A percentile compares a stretch with the other conserved stretches of the same genome.
These are phyloP conservation scores for Coelastrella sp. DNA, from an alignment of 139 green algal species.

Conservation along the genomic window DNA sequence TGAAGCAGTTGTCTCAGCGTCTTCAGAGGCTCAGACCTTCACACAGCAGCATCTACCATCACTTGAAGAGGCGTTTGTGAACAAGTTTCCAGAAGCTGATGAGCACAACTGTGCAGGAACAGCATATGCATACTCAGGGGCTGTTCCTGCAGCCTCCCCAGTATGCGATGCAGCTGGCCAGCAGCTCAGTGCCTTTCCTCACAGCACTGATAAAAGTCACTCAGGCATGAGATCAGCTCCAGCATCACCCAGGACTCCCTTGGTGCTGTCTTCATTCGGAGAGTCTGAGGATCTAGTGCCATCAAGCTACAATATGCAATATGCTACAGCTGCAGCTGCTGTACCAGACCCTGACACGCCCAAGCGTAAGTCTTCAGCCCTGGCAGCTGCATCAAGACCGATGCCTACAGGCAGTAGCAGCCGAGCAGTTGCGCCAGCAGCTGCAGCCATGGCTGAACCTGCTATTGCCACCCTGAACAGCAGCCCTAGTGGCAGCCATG, in stretches of 20 bases:
- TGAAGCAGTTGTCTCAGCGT: not conserved
- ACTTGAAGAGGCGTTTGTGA: no score
- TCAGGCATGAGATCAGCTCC: not conserved
- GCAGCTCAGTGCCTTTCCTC: not conserved
- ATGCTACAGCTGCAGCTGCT: not conserved
- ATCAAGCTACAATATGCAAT: not conserved
- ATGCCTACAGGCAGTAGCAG: not conserved
- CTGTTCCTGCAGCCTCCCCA: not conserved
- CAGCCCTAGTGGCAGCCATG: not conserved
- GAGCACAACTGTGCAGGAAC: no score
- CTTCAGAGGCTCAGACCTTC: not conserved
- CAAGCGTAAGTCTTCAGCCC: not conserved
- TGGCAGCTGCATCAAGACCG: not conserved
- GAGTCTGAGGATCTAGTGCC: not conserved
- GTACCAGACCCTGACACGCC: not conserved
- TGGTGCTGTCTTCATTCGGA: not conserved
- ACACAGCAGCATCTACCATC: no score
- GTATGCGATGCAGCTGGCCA: not conserved
- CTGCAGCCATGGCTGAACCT: not conserved
- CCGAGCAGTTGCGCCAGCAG: not conserved
- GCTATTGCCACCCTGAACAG: not conserved
- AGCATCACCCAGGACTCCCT: conserved; percentile 24
- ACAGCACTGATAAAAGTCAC: not conserved
- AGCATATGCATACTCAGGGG: not conserved
- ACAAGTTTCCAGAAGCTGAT: not conserved